Evolutionary conservation across 2,329 filamentous ascomycete genomes (phyloP).

Genomic region (Keithomyces neogunnii): DNA sequence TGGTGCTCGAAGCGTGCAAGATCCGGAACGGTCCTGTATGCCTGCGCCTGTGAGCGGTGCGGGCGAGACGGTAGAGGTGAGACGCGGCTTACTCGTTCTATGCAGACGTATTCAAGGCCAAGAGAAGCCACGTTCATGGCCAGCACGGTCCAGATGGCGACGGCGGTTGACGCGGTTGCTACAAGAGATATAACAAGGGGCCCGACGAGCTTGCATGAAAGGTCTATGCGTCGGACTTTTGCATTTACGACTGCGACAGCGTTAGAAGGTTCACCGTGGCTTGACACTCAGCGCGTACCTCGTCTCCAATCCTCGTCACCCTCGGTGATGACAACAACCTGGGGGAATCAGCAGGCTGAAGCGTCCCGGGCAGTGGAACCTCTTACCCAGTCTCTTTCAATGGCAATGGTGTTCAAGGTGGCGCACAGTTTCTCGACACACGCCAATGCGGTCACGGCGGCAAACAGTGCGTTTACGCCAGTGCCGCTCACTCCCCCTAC

Average conservation of each 20-base stretch:
- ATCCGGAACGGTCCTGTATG: constrained; percentile 10
- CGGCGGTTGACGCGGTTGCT: constrained; percentile 36
- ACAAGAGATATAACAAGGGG: constrained; percentile 47
- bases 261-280: constrained; percentile 6
- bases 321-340: constrained; percentile 17
- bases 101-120: constrained; percentile 42
- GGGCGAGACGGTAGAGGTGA: no score
- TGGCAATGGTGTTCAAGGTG: constrained; percentile 56
- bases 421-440: constrained; percentile 61
- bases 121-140: constrained; percentile 41
- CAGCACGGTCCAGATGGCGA: constrained; percentile 41
- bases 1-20: not conserved
- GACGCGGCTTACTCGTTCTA: constrained; percentile 22
- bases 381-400: constrained; percentile 62
- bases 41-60: constrained; percentile 8
- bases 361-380: not conserved
- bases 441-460: constrained; percentile 40
- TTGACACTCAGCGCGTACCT: not conserved
- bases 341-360: not conserved
- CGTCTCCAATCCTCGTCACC: constrained; percentile 3
- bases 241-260: constrained; percentile 38
- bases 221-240: constrained; percentile 53
- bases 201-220: constrained; percentile 49
- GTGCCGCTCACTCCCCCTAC: not conserved
- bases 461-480: constrained; percentile 20